Evolutionary conservation across 2,329 filamentous ascomycete genomes (phyloP), one percentile per base, ranked within the genome.

Genomic region (Sporothrix schenckii): DNA sequence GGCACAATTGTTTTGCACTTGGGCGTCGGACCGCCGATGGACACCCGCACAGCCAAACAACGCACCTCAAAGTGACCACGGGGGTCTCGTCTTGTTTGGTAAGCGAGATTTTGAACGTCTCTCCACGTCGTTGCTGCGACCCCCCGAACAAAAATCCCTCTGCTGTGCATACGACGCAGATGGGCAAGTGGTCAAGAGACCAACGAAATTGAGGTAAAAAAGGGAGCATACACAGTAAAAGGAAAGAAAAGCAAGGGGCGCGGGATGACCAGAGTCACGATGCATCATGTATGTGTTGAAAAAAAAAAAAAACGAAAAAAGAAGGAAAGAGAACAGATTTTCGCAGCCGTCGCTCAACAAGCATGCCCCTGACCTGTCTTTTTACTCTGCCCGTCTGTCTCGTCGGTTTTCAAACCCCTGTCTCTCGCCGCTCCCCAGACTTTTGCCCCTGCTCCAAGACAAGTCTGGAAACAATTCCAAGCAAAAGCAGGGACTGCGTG

Each of bases 81-180:
- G 39, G 58, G 39, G 4, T 9, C 34, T 9, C 34, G 34, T 47
- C 58, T 47, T 24, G 16, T n/a, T 66, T 14, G 63, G 24, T 67
- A 67, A 67, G 65, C 65, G 65, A 67, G 65, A 54, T 67, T 44
- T 47, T 47, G 34, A 52, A 47, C 11, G 44, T 34, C 47, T 13
- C 60, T 49, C n/a, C 44, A 9, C 9, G 7, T 16, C n/a, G 4
- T 24, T 41, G 34, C 24, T 34, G 3, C 21, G 5, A 24, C 21
- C 27, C 3, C 3, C 7, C n/a, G 19, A 7, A 3, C 24, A 30
- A 50, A 47, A 34, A 50, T 19, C 24, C 44, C 61, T 65, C 61
- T 50, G 9, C 24, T 34, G 61, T 34, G 61, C 24, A 65, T 50
- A 34, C 61, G 39, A 30, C 41, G 30, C 54, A 39, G 9, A 24